phyloP scores from a whole-genome alignment of 2,329 filamentous ascomycete species.

The Didymella keratinophila region DNA sequence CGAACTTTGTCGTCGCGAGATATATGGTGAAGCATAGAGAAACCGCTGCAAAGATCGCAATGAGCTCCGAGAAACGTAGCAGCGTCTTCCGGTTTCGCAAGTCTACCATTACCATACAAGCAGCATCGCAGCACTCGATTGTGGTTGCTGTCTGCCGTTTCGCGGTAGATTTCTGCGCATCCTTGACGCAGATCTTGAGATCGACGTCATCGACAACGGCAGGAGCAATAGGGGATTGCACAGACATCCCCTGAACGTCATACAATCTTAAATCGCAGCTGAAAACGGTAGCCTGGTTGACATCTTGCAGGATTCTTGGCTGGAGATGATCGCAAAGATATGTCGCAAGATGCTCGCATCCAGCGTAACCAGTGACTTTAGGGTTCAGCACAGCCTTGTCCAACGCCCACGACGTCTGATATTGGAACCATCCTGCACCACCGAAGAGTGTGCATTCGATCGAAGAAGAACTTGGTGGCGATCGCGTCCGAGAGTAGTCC shows the following conservation, averaged over 20 bases:
- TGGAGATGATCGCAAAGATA: neutral
- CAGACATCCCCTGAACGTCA: conserved; percentile 8
- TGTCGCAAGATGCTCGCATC: neutral
- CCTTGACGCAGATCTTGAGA: neutral
- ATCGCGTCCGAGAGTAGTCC: neutral
- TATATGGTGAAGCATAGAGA: neutral
- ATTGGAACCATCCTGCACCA: neutral
- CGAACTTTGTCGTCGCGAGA: neutral
- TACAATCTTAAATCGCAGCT: neutral
- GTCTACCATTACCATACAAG: too few species aligned
- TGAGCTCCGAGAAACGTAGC: neutral
- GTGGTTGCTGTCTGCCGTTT: neutral
- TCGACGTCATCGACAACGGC: conserved; percentile 6
- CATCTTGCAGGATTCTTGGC: neutral
- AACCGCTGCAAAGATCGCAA: neutral
- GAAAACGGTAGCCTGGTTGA: neutral
- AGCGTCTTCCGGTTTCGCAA: neutral
- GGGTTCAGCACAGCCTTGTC: neutral
- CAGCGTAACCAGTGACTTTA: neutral
- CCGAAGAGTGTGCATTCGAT: neutral
- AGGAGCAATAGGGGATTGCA: conserved; percentile 4
- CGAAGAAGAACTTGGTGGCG: neutral
- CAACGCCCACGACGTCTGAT: neutral
- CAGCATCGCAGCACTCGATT: neutral
- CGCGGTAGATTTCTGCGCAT: neutral